A percentile compares a stretch with the other conserved stretches of the same genome.
These are phyloP conservation scores for Bruguiera gymnorhiza DNA, from an alignment of 345 rosid species.

Conservation along the genomic window DNA sequence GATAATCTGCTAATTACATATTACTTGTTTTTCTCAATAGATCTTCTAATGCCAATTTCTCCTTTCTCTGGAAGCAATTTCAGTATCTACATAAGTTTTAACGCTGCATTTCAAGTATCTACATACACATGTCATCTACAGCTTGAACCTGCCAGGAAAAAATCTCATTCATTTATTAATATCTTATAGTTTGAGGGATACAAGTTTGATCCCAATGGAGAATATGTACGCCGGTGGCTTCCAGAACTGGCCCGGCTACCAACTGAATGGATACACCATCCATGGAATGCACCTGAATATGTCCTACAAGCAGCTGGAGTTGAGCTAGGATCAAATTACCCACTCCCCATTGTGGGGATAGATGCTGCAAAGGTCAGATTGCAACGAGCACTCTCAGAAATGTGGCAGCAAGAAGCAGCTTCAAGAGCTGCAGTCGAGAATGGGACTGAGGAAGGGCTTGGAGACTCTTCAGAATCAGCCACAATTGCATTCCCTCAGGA, in stretches of 20 bases:
- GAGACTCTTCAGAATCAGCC: slow-evolving; percentile 71
- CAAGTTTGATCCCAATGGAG: slow-evolving; percentile 90
- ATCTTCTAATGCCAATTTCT: background rate
- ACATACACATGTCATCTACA: background rate
- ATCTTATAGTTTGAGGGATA: slow-evolving; percentile 80
- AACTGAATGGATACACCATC: slow-evolving; percentile 99
- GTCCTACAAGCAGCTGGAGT: slow-evolving; percentile 98
- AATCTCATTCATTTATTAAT: slow-evolving; percentile 7
- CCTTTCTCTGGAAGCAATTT: background rate
- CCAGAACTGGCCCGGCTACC: slow-evolving; percentile 96
- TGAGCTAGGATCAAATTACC: slow-evolving; percentile 96
- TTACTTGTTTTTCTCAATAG: background rate
- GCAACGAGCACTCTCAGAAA: slow-evolving; percentile 76
- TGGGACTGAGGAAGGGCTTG: slow-evolving; percentile 97
- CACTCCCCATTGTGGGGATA: slow-evolving; percentile 73
- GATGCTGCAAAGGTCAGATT: slow-evolving; percentile 83
- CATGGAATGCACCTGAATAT: slow-evolving; percentile 93
- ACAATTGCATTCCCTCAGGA: slow-evolving; percentile 82
- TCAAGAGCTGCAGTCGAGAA: slow-evolving; percentile 92
- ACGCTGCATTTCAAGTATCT: background rate
- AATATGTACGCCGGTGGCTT: slow-evolving; percentile 95
- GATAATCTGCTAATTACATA: background rate
- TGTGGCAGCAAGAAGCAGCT: slow-evolving; percentile 97
- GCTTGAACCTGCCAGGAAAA: background rate
- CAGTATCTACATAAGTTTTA: background rate